Evolutionary conservation across 495 filamentous ascomycete species (phyloP), one percentile per base, ranked within the genome.

Genomic region (Letharia lupina): DNA sequence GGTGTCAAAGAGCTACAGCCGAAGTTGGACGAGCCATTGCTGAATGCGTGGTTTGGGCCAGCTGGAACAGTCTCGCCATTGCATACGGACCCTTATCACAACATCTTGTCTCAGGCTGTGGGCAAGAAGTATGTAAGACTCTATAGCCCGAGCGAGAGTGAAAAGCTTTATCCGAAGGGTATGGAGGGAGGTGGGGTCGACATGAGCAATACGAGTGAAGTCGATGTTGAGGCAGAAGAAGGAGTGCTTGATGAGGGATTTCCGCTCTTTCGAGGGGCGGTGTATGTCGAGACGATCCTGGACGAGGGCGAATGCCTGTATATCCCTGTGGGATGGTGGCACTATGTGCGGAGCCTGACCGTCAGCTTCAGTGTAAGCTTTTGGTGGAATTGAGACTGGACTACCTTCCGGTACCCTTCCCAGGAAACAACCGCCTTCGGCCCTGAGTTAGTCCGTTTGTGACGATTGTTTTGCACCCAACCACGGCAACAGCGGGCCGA

Each of bases 271-370:
- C 67, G 71, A 65, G 70, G 79, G 40, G 83, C 90, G 13, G 77
- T 79, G 61, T 96, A 89, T 76, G 75, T 91, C 16, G 94, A 98
- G 72, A 87, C 84, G 20, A 83, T 98, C 1, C 74, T 98, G 33
- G 83, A 81, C 44, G 86, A 87, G 39, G 94, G 93, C 0, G 91
- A 98, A 65, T 88, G 84, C 69, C 73, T 99, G 66, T 96, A 96
- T 77, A 92, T 99, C 62, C 94, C 94, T 7, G 80, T 90, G 5
- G 94, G 93, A 28, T 99, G 94, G 94, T 99, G 94, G 94, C 94
- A 99, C 80, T 98, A 96, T 81, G 91, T 99, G 8, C 80, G 89
- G 68, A 90, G 90, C 45, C 71, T 97, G 73, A 89, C 83, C 63
- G 88, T 88, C 44, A 96, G 94, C 67, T 89, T 95, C 68, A 98